Conservation (phyloP, 179 eudicot species). For the Heliamphora ciliata region DNA sequence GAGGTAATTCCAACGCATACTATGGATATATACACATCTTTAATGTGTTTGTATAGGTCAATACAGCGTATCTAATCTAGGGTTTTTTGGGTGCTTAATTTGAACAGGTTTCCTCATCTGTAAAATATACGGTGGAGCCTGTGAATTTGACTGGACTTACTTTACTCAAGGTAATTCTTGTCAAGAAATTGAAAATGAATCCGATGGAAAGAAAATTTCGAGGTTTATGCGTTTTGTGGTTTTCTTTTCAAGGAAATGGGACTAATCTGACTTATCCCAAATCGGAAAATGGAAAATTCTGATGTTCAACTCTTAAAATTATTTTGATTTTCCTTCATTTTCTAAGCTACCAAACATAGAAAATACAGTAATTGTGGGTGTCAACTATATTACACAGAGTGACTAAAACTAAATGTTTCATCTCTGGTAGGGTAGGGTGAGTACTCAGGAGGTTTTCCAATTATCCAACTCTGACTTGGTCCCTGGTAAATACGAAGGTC, state of each 20-base stretch:
- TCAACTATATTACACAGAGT: not conserved
- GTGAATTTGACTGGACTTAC: slow-evolving; percentile 55
- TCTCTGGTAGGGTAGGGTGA: slow-evolving; percentile 76
- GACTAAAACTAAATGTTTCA: not conserved
- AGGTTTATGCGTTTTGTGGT: too few species aligned
- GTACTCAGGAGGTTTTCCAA: slow-evolving; percentile 74
- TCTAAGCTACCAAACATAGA: not conserved
- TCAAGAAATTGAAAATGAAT: not conserved
- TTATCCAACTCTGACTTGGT: slow-evolving; percentile 87
- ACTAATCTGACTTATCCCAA: not conserved
- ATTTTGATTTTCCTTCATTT: not conserved
- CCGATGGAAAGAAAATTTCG: not conserved
- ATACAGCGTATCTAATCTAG: not conserved
- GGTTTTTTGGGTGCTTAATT: not conserved
- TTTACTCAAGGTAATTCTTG: slow-evolving; percentile 57
- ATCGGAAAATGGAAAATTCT: not conserved
- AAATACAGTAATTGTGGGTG: not conserved
- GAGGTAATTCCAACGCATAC: slow-evolving; percentile 28
- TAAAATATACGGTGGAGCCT: slow-evolving; percentile 57
- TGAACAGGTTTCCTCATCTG: slow-evolving; percentile 43
- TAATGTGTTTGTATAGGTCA: not conserved
- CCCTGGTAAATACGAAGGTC: slow-evolving; percentile 99
- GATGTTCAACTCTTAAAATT: not conserved
- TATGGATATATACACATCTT: not conserved
- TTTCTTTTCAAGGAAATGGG: not conserved